Evolutionary conservation across 306 rosid species (phyloP), one percentile per base, ranked within the genome.

Genomic region (Albizia julibrissin): DNA sequence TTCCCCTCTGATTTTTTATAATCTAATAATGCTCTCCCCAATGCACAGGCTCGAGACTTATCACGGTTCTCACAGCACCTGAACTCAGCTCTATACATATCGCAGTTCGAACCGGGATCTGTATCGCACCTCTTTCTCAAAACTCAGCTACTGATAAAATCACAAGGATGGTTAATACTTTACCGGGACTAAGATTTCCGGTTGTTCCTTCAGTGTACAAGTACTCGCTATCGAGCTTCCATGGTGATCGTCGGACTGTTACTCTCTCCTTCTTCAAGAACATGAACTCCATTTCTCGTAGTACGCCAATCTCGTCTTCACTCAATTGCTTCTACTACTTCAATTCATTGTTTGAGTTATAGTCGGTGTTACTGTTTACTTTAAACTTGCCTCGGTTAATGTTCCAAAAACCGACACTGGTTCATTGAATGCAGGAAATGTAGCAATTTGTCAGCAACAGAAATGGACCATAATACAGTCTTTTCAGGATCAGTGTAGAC

Each of bases 141-240:
- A 8, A 43, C n/a, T 69, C 4, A 2, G 54, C 29, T 3, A 21
- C 5, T 29, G 26, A 42, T 24, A 29, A 27, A 69, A 33, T 78
- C 85, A 74, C 12, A 15, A 24, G 10, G 61, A 93, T 93, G 99
- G 95, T 89, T 81, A 93, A 88, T 19, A 90, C 99, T 1, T 69
- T 93, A 69, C 87, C 97, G 3, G 98, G 96, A 58, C 83, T 95
- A 64, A 92, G 94, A 47, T 87, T 92, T 82, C 93, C 96, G 16
- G 84, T 77, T 8, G 34, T 84, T 82, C 91, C 93, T 43, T 77
- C 95, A 10, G 29, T 68, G 26, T 76, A 79, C 80, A 87, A 72
- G 29, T 81, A 86, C 22, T 86, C 89, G 67, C 86, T 72, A 8
- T 66, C 87, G 14, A 81, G 26, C 82, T 74, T 85, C 86, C 81